These are phyloP conservation scores for Botrytis paeoniae DNA, from an alignment of 2,329 filamentous ascomycete genomes.

Conservation along the genomic window DNA sequence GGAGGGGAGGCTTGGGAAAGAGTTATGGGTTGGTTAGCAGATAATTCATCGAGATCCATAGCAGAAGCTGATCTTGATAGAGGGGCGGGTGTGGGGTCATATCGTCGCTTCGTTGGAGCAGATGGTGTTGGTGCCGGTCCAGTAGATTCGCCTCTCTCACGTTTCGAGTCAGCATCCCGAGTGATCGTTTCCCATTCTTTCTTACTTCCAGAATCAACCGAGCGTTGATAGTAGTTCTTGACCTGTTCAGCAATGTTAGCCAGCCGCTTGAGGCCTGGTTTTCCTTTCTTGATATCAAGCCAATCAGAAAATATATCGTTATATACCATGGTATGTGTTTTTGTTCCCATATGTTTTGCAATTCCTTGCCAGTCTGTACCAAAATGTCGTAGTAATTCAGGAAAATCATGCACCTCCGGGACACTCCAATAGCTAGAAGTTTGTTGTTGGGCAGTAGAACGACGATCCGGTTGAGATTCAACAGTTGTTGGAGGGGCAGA, in stretches of 20 bases:
- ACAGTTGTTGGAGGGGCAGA: constrained; percentile 31
- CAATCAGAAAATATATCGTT: constrained; percentile 34
- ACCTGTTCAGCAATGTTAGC: constrained; percentile 48
- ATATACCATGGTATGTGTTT: constrained; percentile 80
- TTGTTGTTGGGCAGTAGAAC: constrained; percentile 47
- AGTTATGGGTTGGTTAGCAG: constrained; percentile 25
- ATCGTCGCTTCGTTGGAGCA: constrained; percentile 49
- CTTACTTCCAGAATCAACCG: constrained; percentile 56
- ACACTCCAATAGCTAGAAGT: constrained; percentile 87
- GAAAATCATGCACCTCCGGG: constrained; percentile 75
- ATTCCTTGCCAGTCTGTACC: constrained; percentile 77
- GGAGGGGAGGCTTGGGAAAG: constrained; percentile 33
- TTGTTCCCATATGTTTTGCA: constrained; percentile 75
- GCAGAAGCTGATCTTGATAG: constrained; percentile 48
- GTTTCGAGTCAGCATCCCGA: constrained; percentile 57
- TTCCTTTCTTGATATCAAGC: constrained; percentile 32
- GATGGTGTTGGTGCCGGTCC: constrained; percentile 59
- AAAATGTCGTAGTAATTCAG: constrained; percentile 67
- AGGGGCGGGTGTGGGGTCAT: constrained; percentile 45
- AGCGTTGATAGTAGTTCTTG: constrained; percentile 65
- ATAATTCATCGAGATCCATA: constrained; percentile 45
- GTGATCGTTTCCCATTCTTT: constrained; percentile 59
- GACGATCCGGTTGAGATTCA: constrained; percentile 33
- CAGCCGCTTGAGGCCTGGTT: constrained; percentile 34
- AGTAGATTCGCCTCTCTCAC: constrained; percentile 53